These are phyloP conservation scores for Hsuehochloa calcarea DNA, from an alignment of 176 grass and related monocot species.

Conservation along the genomic window DNA sequence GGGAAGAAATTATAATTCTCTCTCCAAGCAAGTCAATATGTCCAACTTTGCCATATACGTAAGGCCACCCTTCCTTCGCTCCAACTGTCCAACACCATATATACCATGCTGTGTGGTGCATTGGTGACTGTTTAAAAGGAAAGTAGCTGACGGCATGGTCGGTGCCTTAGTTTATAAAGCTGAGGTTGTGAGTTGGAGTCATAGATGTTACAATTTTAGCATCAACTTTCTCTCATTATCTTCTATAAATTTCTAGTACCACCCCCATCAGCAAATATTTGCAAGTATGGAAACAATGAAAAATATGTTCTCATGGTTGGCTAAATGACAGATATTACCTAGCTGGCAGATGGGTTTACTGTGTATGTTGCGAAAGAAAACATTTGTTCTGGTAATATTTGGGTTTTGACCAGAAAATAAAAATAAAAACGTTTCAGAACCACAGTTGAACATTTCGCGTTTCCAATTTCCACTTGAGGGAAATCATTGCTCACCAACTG, in stretches of 20 bases:
- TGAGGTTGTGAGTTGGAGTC: neutral
- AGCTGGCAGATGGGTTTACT: neutral
- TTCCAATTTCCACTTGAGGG: neutral
- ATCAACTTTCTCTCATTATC: neutral
- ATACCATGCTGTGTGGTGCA: neutral
- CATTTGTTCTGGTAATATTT: neutral
- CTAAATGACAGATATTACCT: neutral
- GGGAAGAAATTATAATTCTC: neutral
- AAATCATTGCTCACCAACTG: neutral
- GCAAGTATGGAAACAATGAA: neutral
- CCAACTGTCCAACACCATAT: neutral
- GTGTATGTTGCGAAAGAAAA: neutral
- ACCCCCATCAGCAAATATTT: neutral
- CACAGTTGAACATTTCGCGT: neutral
- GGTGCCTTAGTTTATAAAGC: neutral
- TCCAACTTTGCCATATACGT: neutral
- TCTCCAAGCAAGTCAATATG: neutral
- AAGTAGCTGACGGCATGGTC: neutral
- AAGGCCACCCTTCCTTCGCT: neutral
- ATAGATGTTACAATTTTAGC: neutral
- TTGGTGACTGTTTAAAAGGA: neutral
- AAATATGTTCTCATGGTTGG: neutral
- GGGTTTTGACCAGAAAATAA: neutral
- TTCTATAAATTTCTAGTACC: neutral
- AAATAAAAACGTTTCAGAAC: neutral